Base-by-base conservation (phyloP, 2,329 filamentous ascomycete species). In the Didymella pomorum region DNA sequence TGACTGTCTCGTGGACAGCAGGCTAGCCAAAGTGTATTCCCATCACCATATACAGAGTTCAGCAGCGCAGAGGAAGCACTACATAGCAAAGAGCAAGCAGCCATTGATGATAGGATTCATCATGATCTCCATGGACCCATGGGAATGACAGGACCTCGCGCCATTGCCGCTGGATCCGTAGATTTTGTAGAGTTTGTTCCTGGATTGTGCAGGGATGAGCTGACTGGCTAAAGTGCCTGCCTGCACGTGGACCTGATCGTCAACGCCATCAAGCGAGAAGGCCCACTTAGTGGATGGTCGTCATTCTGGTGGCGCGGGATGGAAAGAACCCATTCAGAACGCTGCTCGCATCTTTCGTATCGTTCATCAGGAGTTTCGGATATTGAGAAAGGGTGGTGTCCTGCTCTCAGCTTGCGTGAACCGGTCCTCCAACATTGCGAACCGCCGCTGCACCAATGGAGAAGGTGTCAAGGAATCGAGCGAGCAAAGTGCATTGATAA, bases 191-290 rank as follows among this genome's bases (percentile, higher is more conserved):
- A 53, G 44, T 31, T 55, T 56, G 55, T 66, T 59, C 56, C 59
- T 63, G 56, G 37, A 58, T 51, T 41, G 41, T n/a, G 49, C 57
- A 58, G 44, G 39, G 44, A 58, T 64, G 39, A 42, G 44, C 52
- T 45, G 41, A 57, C 62, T 59, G 65, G 64, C 59, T 69, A 68
- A 67, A 64, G 39, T 62, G 56, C 44, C 50, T 47, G 53, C 50
- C 45, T 61, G 63, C 65, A 70, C 62, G 64, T 67, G 63, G 62
- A 58, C 55, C 42, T 60, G 56, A 66, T 61, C 60, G 51, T 64
- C 63, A 56, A 58, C 60, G 56, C 64, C 54, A 65, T 37, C 23
- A 63, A 66, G 62, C 59, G 57, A 65, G 48, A 21, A 31, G 46
- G 41, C 52, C 62, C 56, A 58, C 61, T 56, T 63, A 42, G 56